Evolutionary conservation across 176 grass and related monocot species (phyloP), one percentile per base, ranked within the genome.

Genomic region (Panicum miliaceum): DNA sequence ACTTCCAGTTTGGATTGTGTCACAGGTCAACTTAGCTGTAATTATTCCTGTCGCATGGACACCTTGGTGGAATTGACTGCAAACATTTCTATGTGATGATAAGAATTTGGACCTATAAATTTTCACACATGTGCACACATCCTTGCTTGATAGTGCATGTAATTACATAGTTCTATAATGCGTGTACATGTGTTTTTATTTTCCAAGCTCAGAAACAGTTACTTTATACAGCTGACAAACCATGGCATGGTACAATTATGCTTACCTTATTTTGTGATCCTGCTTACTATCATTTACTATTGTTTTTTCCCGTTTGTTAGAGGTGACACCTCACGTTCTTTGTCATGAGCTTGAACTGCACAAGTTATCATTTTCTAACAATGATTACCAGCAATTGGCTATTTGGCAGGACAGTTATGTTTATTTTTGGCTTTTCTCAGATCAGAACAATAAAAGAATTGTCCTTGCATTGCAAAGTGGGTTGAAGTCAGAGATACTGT

Each of bases 401-500:
- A 60, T 43, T 92, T 1, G 15, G 69, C 14, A 42, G 19, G 52
- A 52, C 64, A 45, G 10, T 68, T 79, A 78, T 26, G 22, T 82
- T 35, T 78, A 22, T 47, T 85, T 88, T 88, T 81, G 71, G n/a
- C 51, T n/a, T 88, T 88, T 76, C 68, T 74, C 86, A 98, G 96
- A 99, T 84, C 93, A 98, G 82, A 93, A 96, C 81, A 96, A 95
- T 82, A 99, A 92, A 84, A 92, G 96, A 92, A 95, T 99, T 71
- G 96, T 99, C 60, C 93, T 99, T 86, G 96, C 96, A 32, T 86
- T 99, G 84, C 96, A 99, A 90, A 94, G 96, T 78, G 93, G 96
- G 69, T 80, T 99, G 81, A 99, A 99, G 89, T 90, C 93, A 68
- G 96, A 99, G 85, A 90, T 99, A 78, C 86, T 89, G 66, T 98